A percentile compares a stretch with the other conserved stretches of the same genome.
phyloP scores from a whole-genome alignment of 192 early-diverging fungal genomes.

The Coemansia sp. region DNA sequence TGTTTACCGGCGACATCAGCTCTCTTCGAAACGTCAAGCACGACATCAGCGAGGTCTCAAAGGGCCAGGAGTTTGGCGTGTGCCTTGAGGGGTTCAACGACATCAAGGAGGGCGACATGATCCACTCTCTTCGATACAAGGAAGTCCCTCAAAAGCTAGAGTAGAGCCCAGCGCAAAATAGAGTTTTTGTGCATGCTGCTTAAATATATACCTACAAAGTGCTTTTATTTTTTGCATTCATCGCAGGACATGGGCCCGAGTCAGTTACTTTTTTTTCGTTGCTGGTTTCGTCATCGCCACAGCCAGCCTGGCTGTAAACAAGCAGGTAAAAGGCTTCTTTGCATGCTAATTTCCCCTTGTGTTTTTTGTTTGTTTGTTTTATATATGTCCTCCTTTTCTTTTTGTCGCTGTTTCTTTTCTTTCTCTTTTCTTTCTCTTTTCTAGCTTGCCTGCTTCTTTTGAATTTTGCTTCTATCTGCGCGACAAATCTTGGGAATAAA shows the following conservation, averaged over 20 bases:
- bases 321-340: neutral
- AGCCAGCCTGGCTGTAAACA: neutral
- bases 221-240: too few relatives aligned
- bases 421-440: neutral
- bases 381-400: neutral
- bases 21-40: slow-evolving; percentile 85
- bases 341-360: neutral
- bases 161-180: slow-evolving; percentile 11
- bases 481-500: neutral
- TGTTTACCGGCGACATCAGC: slow-evolving; percentile 68
- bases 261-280: neutral
- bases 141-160: slow-evolving; percentile 58
- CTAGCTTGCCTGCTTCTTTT: neutral
- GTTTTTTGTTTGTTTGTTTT: neutral
- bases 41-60: slow-evolving; percentile 82
- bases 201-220: neutral
- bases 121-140: slow-evolving; percentile 65
- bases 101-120: slow-evolving; percentile 76
- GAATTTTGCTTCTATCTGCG: neutral
- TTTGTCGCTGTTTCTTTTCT: neutral
- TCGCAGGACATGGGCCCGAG: neutral
- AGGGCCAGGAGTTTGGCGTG: slow-evolving; percentile 96
- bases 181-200: neutral
- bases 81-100: slow-evolving; percentile 80
- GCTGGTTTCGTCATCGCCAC: neutral